Conservation (phyloP, 2,329 filamentous ascomycete species). For the Alternaria alternata region DNA sequence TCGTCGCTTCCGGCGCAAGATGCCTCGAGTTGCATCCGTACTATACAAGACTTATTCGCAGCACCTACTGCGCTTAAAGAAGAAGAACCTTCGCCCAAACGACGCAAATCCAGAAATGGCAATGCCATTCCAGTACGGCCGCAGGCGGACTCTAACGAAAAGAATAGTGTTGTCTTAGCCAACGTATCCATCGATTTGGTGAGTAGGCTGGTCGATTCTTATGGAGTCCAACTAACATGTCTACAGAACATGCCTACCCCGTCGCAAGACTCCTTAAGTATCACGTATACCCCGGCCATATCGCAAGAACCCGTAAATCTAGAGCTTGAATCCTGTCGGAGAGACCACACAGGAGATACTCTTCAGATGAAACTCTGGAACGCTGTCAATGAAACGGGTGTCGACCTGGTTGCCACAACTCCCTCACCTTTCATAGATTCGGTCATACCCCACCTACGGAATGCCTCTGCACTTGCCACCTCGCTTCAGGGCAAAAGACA, state of each 20-base stretch:
- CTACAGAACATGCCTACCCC: slow-evolving; percentile 9
- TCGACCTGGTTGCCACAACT: slow-evolving; percentile 32
- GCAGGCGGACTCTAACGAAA: slow-evolving; percentile 17
- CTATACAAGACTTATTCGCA: slow-evolving; percentile 29
- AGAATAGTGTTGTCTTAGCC: slow-evolving; percentile 41
- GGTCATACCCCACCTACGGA: slow-evolving; percentile 32
- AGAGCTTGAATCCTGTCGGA: slow-evolving; percentile 35
- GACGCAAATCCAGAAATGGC: slow-evolving; percentile 34
- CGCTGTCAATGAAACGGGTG: slow-evolving; percentile 15
- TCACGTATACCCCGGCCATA: neutral
- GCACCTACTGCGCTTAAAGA: slow-evolving; percentile 3
- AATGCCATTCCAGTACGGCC: slow-evolving; percentile 1
- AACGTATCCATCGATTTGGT: slow-evolving; percentile 39
- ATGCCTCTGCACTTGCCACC: slow-evolving; percentile 28
- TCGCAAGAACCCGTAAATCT: slow-evolving; percentile 20
- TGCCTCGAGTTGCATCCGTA: slow-evolving; percentile 17
- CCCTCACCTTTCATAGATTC: slow-evolving; percentile 23
- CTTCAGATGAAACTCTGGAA: slow-evolving; percentile 33
- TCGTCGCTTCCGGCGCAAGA: slow-evolving; percentile 17
- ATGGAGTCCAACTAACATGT: slow-evolving; percentile 9
- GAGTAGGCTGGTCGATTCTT: slow-evolving; percentile 10
- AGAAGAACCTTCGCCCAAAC: slow-evolving; percentile 36
- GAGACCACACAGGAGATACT: slow-evolving; percentile 8
- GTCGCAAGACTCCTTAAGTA: slow-evolving; percentile 4
- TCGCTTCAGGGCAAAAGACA: slow-evolving; percentile 28